A percentile compares a stretch with the other conserved stretches of the same genome.
Evolutionary conservation across 352 stramenopile species (phyloP).

Genomic region (Globisporangium nunn): DNA sequence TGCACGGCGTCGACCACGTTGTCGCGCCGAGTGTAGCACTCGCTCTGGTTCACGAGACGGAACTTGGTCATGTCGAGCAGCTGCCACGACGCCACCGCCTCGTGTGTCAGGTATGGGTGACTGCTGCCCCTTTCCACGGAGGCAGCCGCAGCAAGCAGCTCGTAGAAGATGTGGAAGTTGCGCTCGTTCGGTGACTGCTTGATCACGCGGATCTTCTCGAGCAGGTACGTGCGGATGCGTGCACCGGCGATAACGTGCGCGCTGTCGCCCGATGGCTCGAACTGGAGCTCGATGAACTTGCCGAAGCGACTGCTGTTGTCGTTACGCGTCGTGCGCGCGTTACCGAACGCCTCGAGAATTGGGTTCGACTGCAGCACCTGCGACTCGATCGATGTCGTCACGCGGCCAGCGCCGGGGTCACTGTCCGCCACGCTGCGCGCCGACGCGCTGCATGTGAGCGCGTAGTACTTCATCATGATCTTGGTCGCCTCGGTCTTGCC

Average conservation of each 20-base stretch:
- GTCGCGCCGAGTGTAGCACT: slow-evolving; percentile 58
- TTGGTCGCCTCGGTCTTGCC: slow-evolving; percentile 89
- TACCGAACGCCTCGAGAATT: slow-evolving; percentile 88
- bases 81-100: slow-evolving; percentile 22
- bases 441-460: slow-evolving; percentile 48
- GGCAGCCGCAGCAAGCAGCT: slow-evolving; percentile 55
- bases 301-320: slow-evolving; percentile 88
- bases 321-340: slow-evolving; percentile 82
- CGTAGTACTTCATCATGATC: slow-evolving; percentile 89
- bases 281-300: slow-evolving; percentile 89
- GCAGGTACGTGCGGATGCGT: slow-evolving; percentile 87
- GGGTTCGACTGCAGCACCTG: slow-evolving; percentile 89
- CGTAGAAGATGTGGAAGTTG: slow-evolving; percentile 96
- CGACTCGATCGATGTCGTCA: slow-evolving; percentile 48
- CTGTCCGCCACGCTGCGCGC: neutral
- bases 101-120: neutral
- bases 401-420: neutral
- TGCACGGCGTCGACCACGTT: slow-evolving; percentile 57
- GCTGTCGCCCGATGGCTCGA: slow-evolving; percentile 19
- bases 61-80: slow-evolving; percentile 34
- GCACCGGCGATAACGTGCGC: slow-evolving; percentile 52
- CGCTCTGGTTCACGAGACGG: slow-evolving; percentile 63
- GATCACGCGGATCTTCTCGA: slow-evolving; percentile 95
- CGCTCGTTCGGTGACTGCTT: slow-evolving; percentile 89
- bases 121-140: too few relatives aligned